Evolutionary conservation across 495 filamentous ascomycete species (phyloP), one percentile per base, ranked within the genome.

Genomic region (Evernia prunastri): DNA sequence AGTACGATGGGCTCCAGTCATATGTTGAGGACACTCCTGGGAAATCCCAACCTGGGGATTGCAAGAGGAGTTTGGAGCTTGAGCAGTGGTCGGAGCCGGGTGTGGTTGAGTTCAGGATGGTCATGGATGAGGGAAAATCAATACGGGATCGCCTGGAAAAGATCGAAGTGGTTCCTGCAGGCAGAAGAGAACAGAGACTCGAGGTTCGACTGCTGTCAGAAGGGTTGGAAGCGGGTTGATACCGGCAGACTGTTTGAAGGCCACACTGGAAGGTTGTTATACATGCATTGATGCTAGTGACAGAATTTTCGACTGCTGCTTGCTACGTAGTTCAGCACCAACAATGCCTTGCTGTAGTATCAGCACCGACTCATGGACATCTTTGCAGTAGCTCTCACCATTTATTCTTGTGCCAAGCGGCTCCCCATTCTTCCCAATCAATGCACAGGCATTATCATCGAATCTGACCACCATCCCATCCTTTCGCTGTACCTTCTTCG

Each of bases 221-320:
- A 1, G 13, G 45, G 12, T 27, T 15, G 49, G 12, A 31, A 15
- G 25, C 23, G 49, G 1, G 13, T 17, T 4, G 49, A 53, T 29
- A 20, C 1, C 17, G 27, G 25, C 15, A 31, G 27, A 53, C 12
- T 15, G 25, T 7, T 31, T 33, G 29, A 20, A 54, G 36, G 18
- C 51, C 29, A 20, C 9, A 7, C 12, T 10, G 7, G 17, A 23
- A 33, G 20, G 15, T 54, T 18, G 51, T 65, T 61, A 97, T 70
- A 94, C 83, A 76, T 96, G 88, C 84, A 94, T 89, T 13, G 94
- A 91, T 36, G 94, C 94, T 82, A 99, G 80, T 64, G 90, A 96
- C 74, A 99, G 79, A 69, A 99, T 97, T 83, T 96, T 97, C 58
- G 91, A 94, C 92, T 95, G 97, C 74, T 93, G 86, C 77, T 88